Base-by-base conservation (phyloP, 177 flowering plant genomes). In the Vitis hybrid region DNA sequence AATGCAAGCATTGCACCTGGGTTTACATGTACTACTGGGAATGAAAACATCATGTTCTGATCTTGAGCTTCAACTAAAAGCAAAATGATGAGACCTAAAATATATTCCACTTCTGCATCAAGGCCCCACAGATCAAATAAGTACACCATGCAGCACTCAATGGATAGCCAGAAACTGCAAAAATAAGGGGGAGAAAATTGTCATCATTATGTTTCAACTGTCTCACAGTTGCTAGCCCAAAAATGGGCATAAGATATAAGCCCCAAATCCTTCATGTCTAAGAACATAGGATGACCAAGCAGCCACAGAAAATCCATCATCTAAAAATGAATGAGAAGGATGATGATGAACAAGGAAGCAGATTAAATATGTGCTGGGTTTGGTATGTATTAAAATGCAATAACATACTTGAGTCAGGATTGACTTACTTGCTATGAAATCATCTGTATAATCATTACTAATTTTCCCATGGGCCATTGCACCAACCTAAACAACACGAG, bases 391-490 rank as follows among this genome's bases (percentile, higher is more conserved):
- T 14, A 18, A 35, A 46, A 27, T 3, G 24, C 13, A 19, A 40
- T 1, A 18, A 14, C 13, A 48, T 40, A 40, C 21, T 46, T 8
- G 19, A 55, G 18, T 32, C 1, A 52, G 24, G 54, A 56, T 51
- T 19, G 61, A 72, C 75, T 68, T 83, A 91, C 98, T 78, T 63
- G 98, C 83, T 67, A 93, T 64, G 67, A 76, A 91, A 77, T 93
- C 95, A 64, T 93, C 98, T 2, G 82, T 84, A 75, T 84, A 90
- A 7, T 91, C 93, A 0, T 60, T 66, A 49, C 84, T 86, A 61
- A 93, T 86, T 83, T 89, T 88, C 62, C 97, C 98, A 81, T 91
- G 97, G 67, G 95, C 81, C 98, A 93, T 91, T 61, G 98, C 92
- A 74, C 98, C 98, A 72, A 91, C 91, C 98, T 93, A 81, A 64